Evolutionary conservation across 192 early-diverging fungal genomes (phyloP), one percentile per base, ranked within the genome.

Genomic region (Linnemannia zychae): DNA sequence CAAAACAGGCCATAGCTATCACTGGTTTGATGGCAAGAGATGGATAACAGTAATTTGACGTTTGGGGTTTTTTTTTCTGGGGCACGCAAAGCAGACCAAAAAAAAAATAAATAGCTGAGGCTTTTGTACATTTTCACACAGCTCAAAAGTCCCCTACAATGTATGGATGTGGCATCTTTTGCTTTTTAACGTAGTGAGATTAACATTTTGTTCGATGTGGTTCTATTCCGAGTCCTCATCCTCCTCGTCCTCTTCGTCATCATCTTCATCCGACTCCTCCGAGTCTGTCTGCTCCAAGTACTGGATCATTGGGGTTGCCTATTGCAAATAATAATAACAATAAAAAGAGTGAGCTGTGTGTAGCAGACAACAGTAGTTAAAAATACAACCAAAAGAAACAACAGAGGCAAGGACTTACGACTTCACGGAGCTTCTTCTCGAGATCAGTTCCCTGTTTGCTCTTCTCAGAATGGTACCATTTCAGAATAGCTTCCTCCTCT

Each of bases 401-500:
- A 67, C 3, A 48, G 17, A 22, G 3, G 24, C 0, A 15, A 37
- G 31, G 2, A 47, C 72, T 80, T 76, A 96, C 90, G 67, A 89
- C 86, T 69, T 93, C 93, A 76, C 81, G 86, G 40, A 96, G 67
- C 74, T 76, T 81, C 47, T 72, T 90, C 73, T 90, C 90, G 0
- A 81, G 71, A 17, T 79, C 83, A 18, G 78, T 79, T 13, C 85
- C 76, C 65, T 87, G 88, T 70, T 88, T 89, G 17, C 87, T 81
- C 31, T 82, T 81, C 50, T 91, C 88, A 20, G 84, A 82, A 57
- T 90, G 86, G 78, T 93, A 93, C 98, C 98, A 99, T 31, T 79
- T 82, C 28, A 96, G 65, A 66, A 99, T 90, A 5, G 92, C 89
- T 44, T 97, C 94, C 73, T 98, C 97, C 77, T 96, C 95, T 31